Percentiles rank a stretch among this genome's conserved stretches.
Conservation (phyloP, 345 rosid genomes). For the Gossypium thurberi region DNA sequence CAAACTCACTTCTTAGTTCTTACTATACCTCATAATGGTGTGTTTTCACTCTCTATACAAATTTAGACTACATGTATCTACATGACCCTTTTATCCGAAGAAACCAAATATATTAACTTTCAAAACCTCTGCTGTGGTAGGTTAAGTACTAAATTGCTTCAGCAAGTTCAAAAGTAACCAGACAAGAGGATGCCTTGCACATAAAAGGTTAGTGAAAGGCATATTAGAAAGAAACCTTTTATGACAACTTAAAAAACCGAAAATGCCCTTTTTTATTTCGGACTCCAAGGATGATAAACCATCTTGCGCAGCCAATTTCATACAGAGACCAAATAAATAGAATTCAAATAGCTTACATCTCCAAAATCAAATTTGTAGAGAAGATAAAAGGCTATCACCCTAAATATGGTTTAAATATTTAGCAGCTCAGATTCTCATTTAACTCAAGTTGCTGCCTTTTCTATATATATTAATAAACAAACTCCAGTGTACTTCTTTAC, state of each 20-base stretch:
- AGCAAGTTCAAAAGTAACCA: conserved; percentile 2
- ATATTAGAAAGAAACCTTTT: neutral
- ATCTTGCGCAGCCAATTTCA: neutral
- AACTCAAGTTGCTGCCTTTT: neutral
- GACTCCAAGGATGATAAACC: neutral
- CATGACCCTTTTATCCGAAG: neutral
- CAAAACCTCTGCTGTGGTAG: neutral
- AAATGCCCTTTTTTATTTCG: neutral
- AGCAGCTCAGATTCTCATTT: neutral
- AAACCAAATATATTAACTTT: neutral
- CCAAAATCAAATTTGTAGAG: neutral
- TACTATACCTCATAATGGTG: neutral
- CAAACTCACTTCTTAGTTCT: neutral
- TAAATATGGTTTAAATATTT: neutral
- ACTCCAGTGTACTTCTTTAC: neutral
- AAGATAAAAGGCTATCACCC: neutral
- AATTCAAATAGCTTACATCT: neutral
- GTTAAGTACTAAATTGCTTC: neutral
- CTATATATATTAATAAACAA: neutral
- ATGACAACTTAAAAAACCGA: neutral
- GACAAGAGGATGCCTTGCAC: neutral
- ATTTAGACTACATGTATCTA: neutral
- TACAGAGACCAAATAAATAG: neutral
- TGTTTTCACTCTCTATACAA: neutral
- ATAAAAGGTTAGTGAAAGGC: neutral